Base-by-base conservation (phyloP, 495 filamentous ascomycete genomes). In the Aspergillus wentii region DNA sequence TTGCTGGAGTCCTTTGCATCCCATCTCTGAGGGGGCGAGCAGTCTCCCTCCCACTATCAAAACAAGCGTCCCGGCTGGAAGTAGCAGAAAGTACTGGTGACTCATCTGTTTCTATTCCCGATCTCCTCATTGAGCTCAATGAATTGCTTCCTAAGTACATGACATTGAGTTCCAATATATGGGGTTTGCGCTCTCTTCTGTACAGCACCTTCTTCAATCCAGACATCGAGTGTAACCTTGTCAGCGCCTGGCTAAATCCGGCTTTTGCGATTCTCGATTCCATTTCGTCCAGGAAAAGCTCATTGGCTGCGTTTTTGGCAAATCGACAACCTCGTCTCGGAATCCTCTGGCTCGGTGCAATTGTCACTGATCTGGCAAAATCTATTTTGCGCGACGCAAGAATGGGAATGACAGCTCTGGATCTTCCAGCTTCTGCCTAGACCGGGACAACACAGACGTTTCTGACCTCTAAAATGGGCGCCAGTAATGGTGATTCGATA, bases 51-150 rank as follows among this genome's bases (percentile, higher is more conserved):
- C 48, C 53, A 1, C 26, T 48, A 32, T 46, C 49, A 35, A 53
- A 43, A 46, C 26, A 20, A 18, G 25, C 77, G 56, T 90, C 83
- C 55, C 26, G 4, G n/a, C n/a, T n/a, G n/a, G n/a, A n/a, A n/a
- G n/a, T n/a, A 29, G 5, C 26, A 25, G 22, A 25, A 11, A 25
- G 11, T 11, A 25, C 10, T n/a, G 14, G 10, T 13, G n/a, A n/a
- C n/a, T n/a, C 26, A 29, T 9, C 41, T 25, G 8, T 22, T 19
- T 39, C 45, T 29, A 42, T 46, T 20, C 30, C 38, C 29, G 37
- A 41, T 33, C 35, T 56, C 17, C 20, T 52, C 8, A 41, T 33
- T 1, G 36, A 48, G 4, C 46, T 49, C 19, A 5, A 21, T 6
- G 31, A 47, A 25, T 19, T 52, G 4, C 44, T 58, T 30, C 27